Evolutionary conservation across 75 land plant genomes (phyloP).

Genomic region (Pinus albicaulis): DNA sequence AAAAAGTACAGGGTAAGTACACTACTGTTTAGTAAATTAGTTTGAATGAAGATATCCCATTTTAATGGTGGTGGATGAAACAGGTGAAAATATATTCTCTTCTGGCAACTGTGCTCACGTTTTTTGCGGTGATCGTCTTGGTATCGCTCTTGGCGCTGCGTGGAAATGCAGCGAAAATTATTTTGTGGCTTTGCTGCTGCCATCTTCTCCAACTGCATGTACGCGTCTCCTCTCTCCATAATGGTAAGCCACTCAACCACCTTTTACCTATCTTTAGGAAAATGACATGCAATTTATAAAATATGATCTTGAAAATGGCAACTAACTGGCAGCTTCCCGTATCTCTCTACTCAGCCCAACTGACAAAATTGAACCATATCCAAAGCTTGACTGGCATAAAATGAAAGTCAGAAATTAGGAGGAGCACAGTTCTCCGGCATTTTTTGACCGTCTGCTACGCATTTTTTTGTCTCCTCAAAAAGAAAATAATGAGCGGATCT

Average conservation of each 20-base stretch:
- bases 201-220: conserved; percentile 84
- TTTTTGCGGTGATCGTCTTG: conserved; percentile 33
- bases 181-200: conserved; percentile 66
- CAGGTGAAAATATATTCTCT: conserved; percentile 23
- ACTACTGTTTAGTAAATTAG: not conserved
- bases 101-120: conserved; percentile 22
- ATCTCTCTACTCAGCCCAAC: no score
- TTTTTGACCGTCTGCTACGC: no score
- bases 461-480: no score
- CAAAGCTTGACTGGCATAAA: no score
- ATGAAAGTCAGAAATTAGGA: no score
- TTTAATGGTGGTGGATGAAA: not conserved
- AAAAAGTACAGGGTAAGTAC: conserved; percentile 28
- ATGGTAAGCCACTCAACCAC: conserved; percentile 29
- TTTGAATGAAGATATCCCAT: not conserved
- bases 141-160: conserved; percentile 60
- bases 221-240: conserved; percentile 86
- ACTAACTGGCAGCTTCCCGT: no score
- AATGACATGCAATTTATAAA: no score
- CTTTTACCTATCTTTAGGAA: no score
- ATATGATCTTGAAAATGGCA: no score
- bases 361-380: no score
- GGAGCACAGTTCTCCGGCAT: no score
- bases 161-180: conserved; percentile 40
- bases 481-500: no score